Evolutionary conservation across 1,284 basidiomycete genomes (phyloP).

Genomic region (Trichosporon sp.): DNA sequence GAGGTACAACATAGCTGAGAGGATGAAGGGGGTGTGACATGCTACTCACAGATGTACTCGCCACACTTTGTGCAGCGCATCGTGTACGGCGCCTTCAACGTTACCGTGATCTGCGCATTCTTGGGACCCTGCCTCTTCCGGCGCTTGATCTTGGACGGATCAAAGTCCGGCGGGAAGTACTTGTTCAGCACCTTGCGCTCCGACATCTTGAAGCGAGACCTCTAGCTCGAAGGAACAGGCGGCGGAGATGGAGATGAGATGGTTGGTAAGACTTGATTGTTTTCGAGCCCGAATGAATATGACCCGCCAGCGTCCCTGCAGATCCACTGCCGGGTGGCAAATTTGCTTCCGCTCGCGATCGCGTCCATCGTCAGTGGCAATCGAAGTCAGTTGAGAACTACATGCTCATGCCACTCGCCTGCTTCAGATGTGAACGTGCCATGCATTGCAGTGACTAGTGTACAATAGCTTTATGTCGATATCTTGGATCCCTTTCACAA

Average conservation of each 20-base stretch:
- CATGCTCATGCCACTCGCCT: background rate
- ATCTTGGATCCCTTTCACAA: slow-evolving; percentile 6
- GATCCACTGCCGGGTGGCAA: background rate
- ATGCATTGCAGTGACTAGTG: slow-evolving; percentile 28
- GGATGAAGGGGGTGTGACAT: background rate
- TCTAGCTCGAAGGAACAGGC: background rate
- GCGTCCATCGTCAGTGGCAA: background rate
- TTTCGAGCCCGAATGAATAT: background rate
- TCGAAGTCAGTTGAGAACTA: background rate
- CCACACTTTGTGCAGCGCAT: slow-evolving; percentile 96
- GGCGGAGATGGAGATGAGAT: background rate
- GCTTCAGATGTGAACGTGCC: slow-evolving; percentile 19
- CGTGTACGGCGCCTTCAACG: slow-evolving; percentile 97
- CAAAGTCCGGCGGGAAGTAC: slow-evolving; percentile 70
- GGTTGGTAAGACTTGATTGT: background rate
- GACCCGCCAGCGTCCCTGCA: background rate
- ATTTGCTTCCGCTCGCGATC: background rate
- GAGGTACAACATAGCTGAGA: background rate
- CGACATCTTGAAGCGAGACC: slow-evolving; percentile 58
- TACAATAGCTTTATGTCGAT: slow-evolving; percentile 14
- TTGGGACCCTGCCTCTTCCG: slow-evolving; percentile 64
- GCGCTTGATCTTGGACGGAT: slow-evolving; percentile 91
- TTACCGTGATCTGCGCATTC: slow-evolving; percentile 92
- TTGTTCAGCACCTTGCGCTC: slow-evolving; percentile 78
- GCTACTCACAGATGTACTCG: slow-evolving; percentile 84